Evolutionary conservation across 352 stramenopile species (phyloP).

Genomic region (Phytophthora europaea): DNA sequence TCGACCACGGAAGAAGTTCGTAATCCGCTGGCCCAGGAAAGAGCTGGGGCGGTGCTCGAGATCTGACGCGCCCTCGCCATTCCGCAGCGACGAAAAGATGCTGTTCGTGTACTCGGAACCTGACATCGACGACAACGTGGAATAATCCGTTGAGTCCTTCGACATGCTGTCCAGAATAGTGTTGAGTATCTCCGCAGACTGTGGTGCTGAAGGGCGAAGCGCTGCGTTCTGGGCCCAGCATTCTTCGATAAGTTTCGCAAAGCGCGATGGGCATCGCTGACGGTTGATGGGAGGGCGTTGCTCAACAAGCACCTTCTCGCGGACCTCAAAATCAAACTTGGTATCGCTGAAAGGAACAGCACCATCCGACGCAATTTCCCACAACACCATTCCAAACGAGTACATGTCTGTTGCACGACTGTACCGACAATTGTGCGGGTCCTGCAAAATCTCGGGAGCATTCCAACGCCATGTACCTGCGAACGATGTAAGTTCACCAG

Average conservation of each 20-base stretch:
- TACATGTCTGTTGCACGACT: constrained; percentile 78
- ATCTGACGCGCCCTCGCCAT: constrained; percentile 40
- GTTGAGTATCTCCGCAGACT: constrained; percentile 62
- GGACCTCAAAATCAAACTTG: constrained; percentile 78
- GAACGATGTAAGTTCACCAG: constrained; percentile 72
- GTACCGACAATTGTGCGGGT: constrained; percentile 75
- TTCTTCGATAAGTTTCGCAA: constrained; percentile 66
- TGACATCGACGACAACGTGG: constrained; percentile 38
- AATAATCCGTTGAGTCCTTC: constrained; percentile 47
- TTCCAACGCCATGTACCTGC: constrained; percentile 82
- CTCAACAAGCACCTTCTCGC: constrained; percentile 64
- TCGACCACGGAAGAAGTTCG: constrained; percentile 69
- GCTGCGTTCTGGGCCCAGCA: constrained; percentile 68
- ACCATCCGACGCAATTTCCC: constrained; percentile 74
- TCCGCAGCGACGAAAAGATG: constrained; percentile 63
- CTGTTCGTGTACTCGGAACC: constrained; percentile 67
- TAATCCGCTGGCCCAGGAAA: constrained; percentile 60
- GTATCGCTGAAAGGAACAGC: constrained; percentile 71
- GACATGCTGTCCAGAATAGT: constrained; percentile 64
- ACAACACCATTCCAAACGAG: constrained; percentile 79
- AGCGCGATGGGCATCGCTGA: constrained; percentile 58
- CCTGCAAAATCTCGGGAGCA: constrained; percentile 69
- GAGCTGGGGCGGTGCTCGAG: constrained; percentile 59
- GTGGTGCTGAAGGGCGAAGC: constrained; percentile 52
- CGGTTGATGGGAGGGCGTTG: constrained; percentile 63